Evolutionary conservation across 1,139 yeast genomes (phyloP).

Genomic region (Blastobotrys proliferans): DNA sequence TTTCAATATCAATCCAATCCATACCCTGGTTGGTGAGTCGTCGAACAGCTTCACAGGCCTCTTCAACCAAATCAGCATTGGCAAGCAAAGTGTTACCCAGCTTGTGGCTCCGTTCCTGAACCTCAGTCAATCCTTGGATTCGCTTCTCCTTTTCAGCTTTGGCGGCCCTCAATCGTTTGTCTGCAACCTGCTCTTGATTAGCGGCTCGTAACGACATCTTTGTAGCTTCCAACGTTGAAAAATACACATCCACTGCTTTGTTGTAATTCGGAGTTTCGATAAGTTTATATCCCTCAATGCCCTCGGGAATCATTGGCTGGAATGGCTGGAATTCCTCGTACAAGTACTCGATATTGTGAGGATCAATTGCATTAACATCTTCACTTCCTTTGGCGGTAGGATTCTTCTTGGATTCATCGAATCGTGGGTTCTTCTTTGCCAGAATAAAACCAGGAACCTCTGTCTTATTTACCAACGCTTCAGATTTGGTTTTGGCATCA

Average conservation of each 20-base stretch:
- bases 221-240: slow-evolving; percentile 79
- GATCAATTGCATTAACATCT: slow-evolving; percentile 25
- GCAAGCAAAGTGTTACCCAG: slow-evolving; percentile 73
- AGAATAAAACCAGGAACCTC: slow-evolving; percentile 60
- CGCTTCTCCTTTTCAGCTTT: slow-evolving; percentile 68
- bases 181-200: slow-evolving; percentile 71
- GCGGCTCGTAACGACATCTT: slow-evolving; percentile 70
- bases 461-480: slow-evolving; percentile 28
- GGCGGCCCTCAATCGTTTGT: slow-evolving; percentile 69
- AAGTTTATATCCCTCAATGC: slow-evolving; percentile 22
- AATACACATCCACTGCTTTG: slow-evolving; percentile 74
- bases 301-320: slow-evolving; percentile 42
- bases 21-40: slow-evolving; percentile 71
- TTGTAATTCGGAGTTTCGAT: slow-evolving; percentile 55
- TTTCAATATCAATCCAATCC: slow-evolving; percentile 93
- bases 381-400: slow-evolving; percentile 25
- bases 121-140: slow-evolving; percentile 59
- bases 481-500: slow-evolving; percentile 44
- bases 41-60: slow-evolving; percentile 66
- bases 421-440: slow-evolving; percentile 54
- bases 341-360: slow-evolving; percentile 43
- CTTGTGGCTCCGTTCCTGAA: slow-evolving; percentile 59
- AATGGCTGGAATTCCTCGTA: slow-evolving; percentile 89
- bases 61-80: slow-evolving; percentile 67
- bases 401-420: slow-evolving; percentile 38